A percentile compares a stretch with the other conserved stretches of the same genome.
Conservation (phyloP, 148 eudicot species). For the Amaranthus cruentus region DNA sequence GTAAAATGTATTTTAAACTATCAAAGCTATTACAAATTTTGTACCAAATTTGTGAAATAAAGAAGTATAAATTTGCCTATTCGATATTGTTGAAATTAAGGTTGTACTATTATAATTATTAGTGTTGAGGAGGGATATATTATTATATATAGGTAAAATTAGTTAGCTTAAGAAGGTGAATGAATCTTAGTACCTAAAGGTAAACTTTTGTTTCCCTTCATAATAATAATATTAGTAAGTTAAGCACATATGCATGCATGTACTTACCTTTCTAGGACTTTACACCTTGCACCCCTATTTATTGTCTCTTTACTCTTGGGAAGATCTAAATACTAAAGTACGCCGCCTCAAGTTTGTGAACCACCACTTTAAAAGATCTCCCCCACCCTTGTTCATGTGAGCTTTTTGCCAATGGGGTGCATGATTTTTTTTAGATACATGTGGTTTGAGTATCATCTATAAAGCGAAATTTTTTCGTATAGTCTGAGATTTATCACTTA, state of each 20-base stretch:
- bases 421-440: background rate
- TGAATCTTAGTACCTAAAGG: background rate
- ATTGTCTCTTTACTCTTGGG: slow-evolving; percentile 14
- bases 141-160: no score
- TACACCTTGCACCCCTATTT: slow-evolving; percentile 14
- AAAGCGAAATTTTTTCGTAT: no score
- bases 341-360: slow-evolving; percentile 24
- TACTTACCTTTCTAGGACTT: slow-evolving; percentile 19
- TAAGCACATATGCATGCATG: slow-evolving; percentile 20
- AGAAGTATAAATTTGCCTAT: no score
- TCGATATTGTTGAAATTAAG: no score
- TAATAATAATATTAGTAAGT: background rate
- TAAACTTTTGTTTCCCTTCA: background rate
- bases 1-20: no score
- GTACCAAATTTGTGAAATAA: no score
- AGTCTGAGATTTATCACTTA: no score
- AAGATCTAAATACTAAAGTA: slow-evolving; percentile 20
- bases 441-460: no score
- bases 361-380: slow-evolving; percentile 14
- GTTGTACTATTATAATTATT: no score
- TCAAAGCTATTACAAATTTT: no score
- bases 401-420: slow-evolving; percentile 3
- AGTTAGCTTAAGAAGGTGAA: background rate
- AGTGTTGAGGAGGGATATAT: no score
- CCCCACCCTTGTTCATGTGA: slow-evolving; percentile 13